phyloP scores from a whole-genome alignment of 2,329 filamentous ascomycete species.

The Pezicula carpinea region DNA sequence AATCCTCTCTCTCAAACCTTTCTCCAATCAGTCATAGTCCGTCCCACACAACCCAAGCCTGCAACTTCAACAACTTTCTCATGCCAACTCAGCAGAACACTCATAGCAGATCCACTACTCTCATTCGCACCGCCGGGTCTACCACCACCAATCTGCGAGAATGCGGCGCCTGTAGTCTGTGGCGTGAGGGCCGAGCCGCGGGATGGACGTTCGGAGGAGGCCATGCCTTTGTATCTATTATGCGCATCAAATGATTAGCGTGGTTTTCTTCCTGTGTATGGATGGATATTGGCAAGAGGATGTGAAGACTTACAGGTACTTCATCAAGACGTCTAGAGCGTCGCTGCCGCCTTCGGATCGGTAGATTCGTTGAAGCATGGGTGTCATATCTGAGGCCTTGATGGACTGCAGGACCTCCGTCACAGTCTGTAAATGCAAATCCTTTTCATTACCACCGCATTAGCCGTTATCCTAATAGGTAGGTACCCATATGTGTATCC shows the following conservation, averaged over 20 bases:
- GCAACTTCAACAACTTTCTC: constrained; percentile 96
- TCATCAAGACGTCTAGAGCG: constrained; percentile 89
- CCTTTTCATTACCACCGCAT: constrained; percentile 44
- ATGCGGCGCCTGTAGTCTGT: constrained; percentile 67
- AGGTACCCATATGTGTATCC: no score
- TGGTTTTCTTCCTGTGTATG: neutral
- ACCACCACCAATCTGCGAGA: constrained; percentile 68
- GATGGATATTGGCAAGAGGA: neutral
- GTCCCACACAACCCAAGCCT: constrained; percentile 83
- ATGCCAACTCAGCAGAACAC: constrained; percentile 95
- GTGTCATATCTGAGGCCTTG: constrained; percentile 92
- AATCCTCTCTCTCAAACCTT: constrained; percentile 57
- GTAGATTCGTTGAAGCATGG: constrained; percentile 79
- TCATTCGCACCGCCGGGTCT: constrained; percentile 51
- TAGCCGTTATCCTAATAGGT: constrained; percentile 1
- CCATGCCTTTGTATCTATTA: constrained; percentile 88
- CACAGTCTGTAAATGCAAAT: constrained; percentile 81
- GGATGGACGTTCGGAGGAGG: constrained; percentile 30
- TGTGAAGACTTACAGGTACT: constrained; percentile 72
- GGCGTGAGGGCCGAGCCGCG: constrained; percentile 53
- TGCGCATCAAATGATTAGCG: neutral
- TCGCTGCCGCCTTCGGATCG: constrained; percentile 74
- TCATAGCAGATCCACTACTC: constrained; percentile 85
- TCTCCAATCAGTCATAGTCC: constrained; percentile 94
- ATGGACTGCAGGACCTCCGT: constrained; percentile 94